Conservation (phyloP, 2,329 filamentous ascomycete species). For the Alternaria conjuncta region DNA sequence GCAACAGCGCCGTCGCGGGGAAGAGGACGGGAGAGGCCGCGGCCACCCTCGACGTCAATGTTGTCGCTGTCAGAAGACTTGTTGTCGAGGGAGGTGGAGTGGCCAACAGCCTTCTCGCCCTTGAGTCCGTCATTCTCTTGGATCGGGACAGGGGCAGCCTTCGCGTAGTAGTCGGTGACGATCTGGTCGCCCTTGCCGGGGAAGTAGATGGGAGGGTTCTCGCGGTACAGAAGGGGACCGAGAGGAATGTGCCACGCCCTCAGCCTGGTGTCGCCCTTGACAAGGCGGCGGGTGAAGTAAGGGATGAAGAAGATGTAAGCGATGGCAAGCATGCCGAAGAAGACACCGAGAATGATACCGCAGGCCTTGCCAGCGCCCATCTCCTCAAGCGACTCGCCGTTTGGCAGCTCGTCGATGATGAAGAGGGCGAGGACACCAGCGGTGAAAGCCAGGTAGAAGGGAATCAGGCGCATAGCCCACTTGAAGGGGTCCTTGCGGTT, state of each 20-base stretch:
- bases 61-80: conserved; percentile 5
- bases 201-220: conserved; percentile 52
- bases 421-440: conserved; percentile 62
- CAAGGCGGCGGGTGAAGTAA: conserved; percentile 36
- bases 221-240: conserved; percentile 52
- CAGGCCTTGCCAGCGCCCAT: conserved; percentile 38
- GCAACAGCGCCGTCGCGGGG: conserved; percentile 4
- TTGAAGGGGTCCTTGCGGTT: conserved; percentile 58
- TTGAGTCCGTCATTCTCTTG: conserved; percentile 11
- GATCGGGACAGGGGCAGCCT: conserved; percentile 24
- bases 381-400: conserved; percentile 35
- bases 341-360: conserved; percentile 38
- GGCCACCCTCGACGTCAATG: conserved; percentile 7
- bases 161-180: conserved; percentile 52
- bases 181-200: conserved; percentile 47
- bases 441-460: conserved; percentile 58
- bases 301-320: conserved; percentile 39
- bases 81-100: conserved; percentile 3
- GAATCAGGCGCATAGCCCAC: conserved; percentile 57
- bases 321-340: conserved; percentile 29
- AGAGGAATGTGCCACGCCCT: conserved; percentile 35
- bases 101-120: conserved; percentile 4
- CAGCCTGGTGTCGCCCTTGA: conserved; percentile 33
- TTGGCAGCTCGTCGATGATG: conserved; percentile 60
- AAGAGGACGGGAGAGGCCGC: conserved; percentile 6